Percentiles rank a stretch among this genome's conserved stretches.
These are phyloP conservation scores for Thuidium tamariscinum DNA, from an alignment of 225 moss, liverwort and hornwort genomes.

Conservation along the genomic window DNA sequence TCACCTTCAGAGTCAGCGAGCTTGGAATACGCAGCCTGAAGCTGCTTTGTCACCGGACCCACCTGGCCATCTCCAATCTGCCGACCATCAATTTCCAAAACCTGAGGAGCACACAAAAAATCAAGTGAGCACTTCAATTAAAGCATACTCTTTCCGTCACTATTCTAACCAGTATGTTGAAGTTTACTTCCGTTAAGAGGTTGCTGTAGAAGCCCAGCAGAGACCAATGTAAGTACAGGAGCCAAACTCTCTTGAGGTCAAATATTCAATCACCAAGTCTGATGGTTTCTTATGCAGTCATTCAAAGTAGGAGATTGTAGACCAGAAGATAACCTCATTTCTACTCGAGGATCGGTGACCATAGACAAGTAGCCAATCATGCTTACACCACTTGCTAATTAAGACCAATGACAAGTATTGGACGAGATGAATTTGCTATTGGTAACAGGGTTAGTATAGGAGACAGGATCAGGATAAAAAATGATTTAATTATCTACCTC, in stretches of 20 bases:
- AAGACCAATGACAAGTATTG: neutral
- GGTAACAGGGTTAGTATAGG: neutral
- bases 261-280: neutral
- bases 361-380: neutral
- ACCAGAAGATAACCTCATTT: neutral
- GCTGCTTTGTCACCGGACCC: constrained; percentile 46
- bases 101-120: constrained; percentile 29
- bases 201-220: neutral
- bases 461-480: neutral
- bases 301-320: neutral
- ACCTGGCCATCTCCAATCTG: constrained; percentile 64
- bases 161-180: neutral
- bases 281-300: neutral
- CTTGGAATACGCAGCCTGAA: constrained; percentile 47
- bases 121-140: neutral
- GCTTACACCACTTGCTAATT: neutral
- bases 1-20: constrained; percentile 31
- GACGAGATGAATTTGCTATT: neutral
- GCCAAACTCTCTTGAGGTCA: neutral
- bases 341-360: neutral
- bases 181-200: too few relatives aligned
- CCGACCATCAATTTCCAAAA: constrained; percentile 77
- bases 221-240: neutral
- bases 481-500: neutral
- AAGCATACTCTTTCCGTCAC: neutral